These are phyloP conservation scores for Calocybe gangraenosa DNA, from an alignment of 768 basidiomycete species.

Conservation along the genomic window DNA sequence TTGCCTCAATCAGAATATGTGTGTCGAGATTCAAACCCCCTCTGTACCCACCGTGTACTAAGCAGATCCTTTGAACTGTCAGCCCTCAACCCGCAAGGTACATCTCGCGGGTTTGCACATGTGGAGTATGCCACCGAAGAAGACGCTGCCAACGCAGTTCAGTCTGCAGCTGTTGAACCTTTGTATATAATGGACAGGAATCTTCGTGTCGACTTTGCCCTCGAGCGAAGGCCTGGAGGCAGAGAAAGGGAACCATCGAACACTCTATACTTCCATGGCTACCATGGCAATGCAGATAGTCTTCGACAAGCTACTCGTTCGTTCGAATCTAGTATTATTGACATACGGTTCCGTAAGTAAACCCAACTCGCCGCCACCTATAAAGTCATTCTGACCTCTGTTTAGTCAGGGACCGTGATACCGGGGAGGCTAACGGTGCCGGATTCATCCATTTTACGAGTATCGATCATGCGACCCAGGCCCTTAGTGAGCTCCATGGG, in stretches of 20 bases:
- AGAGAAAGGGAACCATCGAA: constrained; percentile 18
- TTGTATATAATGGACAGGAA: constrained; percentile 45
- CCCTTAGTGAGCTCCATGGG: constrained; percentile 39
- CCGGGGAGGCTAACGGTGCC: constrained; percentile 23
- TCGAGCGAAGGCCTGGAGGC: neutral
- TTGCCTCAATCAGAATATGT: constrained; percentile 37
- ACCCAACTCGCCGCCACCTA: neutral
- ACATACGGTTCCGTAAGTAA: constrained; percentile 27
- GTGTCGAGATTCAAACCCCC: neutral
- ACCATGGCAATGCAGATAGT: constrained; percentile 18
- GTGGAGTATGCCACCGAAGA: constrained; percentile 34
- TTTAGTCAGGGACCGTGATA: constrained; percentile 30
- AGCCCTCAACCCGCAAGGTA: constrained; percentile 31
- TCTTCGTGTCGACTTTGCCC: constrained; percentile 37
- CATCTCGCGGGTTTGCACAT: constrained; percentile 41
- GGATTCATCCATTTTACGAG: constrained; percentile 54
- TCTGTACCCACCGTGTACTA: neutral
- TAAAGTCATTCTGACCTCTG: neutral
- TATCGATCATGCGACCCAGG: constrained; percentile 43
- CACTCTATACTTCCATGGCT: constrained; percentile 29
- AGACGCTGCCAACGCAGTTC: constrained; percentile 32
- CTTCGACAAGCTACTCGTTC: constrained; percentile 21
- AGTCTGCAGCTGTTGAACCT: constrained; percentile 37
- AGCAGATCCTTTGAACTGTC: neutral
- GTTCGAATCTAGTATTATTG: constrained; percentile 25